phyloP scores from a whole-genome alignment of 2,329 filamentous ascomycete species.

The Rhynchosporium graminicola region DNA sequence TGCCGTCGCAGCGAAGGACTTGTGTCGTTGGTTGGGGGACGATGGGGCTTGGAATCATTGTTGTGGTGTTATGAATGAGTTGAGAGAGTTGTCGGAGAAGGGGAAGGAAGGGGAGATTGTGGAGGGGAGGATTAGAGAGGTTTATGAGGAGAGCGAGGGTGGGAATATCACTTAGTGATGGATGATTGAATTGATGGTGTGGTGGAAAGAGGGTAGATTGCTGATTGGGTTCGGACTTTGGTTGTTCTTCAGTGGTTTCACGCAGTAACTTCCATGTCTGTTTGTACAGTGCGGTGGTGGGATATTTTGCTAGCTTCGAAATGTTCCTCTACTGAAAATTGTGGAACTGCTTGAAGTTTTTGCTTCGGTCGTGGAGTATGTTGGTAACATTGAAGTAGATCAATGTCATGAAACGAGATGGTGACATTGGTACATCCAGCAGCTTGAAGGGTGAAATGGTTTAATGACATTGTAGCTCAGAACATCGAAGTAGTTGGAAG shows the following conservation, averaged over 20 bases:
- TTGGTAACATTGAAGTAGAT: too few species aligned
- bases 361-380: too few species aligned
- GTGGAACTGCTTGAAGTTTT: too few species aligned
- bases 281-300: too few species aligned
- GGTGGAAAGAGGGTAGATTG: background rate
- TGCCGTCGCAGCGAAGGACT: slow-evolving; percentile 20
- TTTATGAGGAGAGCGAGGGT: slow-evolving; percentile 9
- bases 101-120: background rate
- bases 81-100: slow-evolving; percentile 21
- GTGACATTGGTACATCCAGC: too few species aligned
- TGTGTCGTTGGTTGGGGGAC: slow-evolving; percentile 29
- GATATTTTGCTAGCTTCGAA: too few species aligned
- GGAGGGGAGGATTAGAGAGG: slow-evolving; percentile 1
- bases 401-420: too few species aligned
- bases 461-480: too few species aligned
- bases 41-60: slow-evolving; percentile 20
- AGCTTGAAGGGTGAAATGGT: too few species aligned
- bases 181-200: background rate
- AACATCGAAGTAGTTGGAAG: too few species aligned
- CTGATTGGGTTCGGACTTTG: background rate
- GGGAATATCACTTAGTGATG: background rate
- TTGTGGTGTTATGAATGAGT: slow-evolving; percentile 17
- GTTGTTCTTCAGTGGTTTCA: background rate
- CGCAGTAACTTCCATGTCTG: too few species aligned
- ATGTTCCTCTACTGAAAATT: too few species aligned